Base-by-base conservation (phyloP, 768 basidiomycete species). In the Mycena venus region DNA sequence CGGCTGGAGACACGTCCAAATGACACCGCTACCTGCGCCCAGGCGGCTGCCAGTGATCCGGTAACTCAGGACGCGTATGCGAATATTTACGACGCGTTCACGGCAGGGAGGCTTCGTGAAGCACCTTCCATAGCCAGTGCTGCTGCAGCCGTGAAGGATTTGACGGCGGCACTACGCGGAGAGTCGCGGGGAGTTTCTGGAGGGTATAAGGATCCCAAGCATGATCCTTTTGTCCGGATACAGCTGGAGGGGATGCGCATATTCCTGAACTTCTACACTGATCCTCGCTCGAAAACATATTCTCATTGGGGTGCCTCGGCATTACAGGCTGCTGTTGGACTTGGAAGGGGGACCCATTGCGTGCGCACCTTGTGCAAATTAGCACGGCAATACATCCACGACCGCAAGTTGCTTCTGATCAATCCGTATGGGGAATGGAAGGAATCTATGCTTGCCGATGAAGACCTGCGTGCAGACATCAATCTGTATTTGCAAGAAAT, bases 401-500 rank as follows among this genome's bases (percentile, higher is more conserved):
- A 72, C 23, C 53, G 60, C 2, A 44, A 40, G 2, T 47, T 69
- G 21, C 67, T 74, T 8, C 73, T 59, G 6, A 4, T 70, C 11
- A 74, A 77, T 38, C 44, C 61, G 17, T 77, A 70, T 51, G 73
- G 75, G 3, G 15, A 36, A 17, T 77, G 62, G 72, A 74, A 70
- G 19, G 34, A 32, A 21, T 66, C 65, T 12, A 5, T 74, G 34
- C 60, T 79, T 29, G 69, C 67, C 38, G 68, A 79, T 70, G 72
- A 81, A 31, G 76, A 77, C 40, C 31, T 80, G 14, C 27, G 38
- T 2, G 34, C 64, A 27, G 68, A 78, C 2, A 58, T 80, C 29
- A 21, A 72, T 5, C 31, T 77, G 15, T 69, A 79, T 59, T 70
- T 81, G 0, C 76, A 80, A 49, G 49, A 65, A 25, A 27, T 76